phyloP scores from a whole-genome alignment of 2,329 filamentous ascomycete genomes.

The Aureobasidium sp. region DNA sequence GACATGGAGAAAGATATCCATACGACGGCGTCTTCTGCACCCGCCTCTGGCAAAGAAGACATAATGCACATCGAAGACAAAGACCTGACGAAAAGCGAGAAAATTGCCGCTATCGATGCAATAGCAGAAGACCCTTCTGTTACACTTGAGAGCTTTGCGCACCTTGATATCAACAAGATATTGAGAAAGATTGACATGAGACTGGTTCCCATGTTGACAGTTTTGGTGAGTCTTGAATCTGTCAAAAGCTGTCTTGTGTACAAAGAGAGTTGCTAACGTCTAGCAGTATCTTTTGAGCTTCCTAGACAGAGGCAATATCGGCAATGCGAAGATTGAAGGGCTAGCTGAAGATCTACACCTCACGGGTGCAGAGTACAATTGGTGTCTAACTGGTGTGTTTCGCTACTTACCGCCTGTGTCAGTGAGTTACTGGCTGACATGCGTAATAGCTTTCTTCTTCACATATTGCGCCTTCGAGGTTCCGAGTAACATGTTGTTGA shows the following conservation, averaged over 20 bases:
- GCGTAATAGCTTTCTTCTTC: slow-evolving; percentile 31
- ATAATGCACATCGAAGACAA: slow-evolving; percentile 3
- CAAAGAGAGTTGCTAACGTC: neutral
- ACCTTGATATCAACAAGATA: slow-evolving; percentile 40
- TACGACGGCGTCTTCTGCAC: too few species aligned
- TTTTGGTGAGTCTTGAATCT: slow-evolving; percentile 24
- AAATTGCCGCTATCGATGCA: slow-evolving; percentile 16
- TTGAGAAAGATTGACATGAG: slow-evolving; percentile 38
- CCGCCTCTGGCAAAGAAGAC: neutral
- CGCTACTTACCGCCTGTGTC: neutral
- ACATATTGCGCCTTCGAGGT: slow-evolving; percentile 35
- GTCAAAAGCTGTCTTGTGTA: neutral
- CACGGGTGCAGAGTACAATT: slow-evolving; percentile 45
- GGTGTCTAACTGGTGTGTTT: slow-evolving; percentile 22
- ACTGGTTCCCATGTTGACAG: slow-evolving; percentile 32
- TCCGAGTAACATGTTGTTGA: slow-evolving; percentile 36
- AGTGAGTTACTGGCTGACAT: neutral
- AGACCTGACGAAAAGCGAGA: slow-evolving; percentile 15
- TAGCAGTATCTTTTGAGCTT: slow-evolving; percentile 25
- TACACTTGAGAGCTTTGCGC: slow-evolving; percentile 22
- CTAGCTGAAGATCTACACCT: slow-evolving; percentile 20
- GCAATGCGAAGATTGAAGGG: slow-evolving; percentile 25
- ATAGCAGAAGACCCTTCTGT: slow-evolving; percentile 26
- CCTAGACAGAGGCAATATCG: slow-evolving; percentile 23
- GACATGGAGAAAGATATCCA: neutral